Conservation (phyloP, 148 eudicot genomes). For the Spergularia bocconei region DNA sequence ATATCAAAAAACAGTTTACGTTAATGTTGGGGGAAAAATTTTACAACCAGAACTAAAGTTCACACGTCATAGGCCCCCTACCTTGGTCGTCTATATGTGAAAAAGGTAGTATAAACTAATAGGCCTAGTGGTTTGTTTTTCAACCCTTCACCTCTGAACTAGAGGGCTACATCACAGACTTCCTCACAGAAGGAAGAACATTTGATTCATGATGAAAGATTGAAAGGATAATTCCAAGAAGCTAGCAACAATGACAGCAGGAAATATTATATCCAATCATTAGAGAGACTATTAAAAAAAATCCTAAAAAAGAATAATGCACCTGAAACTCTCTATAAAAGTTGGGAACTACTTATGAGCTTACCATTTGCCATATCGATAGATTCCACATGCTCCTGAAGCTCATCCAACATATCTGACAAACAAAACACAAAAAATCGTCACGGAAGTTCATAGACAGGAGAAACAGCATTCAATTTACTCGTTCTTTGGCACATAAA, state of each 20-base stretch:
- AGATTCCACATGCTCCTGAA: constrained; percentile 96
- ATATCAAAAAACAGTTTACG: too few relatives aligned
- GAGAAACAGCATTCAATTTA: not conserved
- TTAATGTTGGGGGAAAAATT: too few relatives aligned
- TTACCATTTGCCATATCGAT: constrained; percentile 98
- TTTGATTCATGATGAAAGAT: too few relatives aligned
- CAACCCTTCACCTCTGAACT: too few relatives aligned
- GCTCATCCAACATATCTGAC: constrained; percentile 86
- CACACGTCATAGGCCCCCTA: too few relatives aligned
- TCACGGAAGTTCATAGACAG: not conserved
- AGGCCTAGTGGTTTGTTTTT: too few relatives aligned
- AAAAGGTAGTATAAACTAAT: too few relatives aligned
- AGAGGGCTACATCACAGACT: too few relatives aligned
- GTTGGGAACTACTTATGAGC: not conserved
- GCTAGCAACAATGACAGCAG: not conserved
- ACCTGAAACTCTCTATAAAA: not conserved
- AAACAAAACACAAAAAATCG: not conserved
- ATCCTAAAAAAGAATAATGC: not conserved
- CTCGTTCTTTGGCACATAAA: not conserved
- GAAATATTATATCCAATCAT: not conserved
- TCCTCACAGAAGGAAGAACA: too few relatives aligned
- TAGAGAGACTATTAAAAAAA: not conserved
- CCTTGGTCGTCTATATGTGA: too few relatives aligned
- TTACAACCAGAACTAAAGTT: too few relatives aligned
- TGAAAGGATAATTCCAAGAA: not conserved